Evolutionary conservation across 495 filamentous ascomycete genomes (phyloP), one percentile per base, ranked within the genome.

Genomic region (Annulohypoxylon bovei): DNA sequence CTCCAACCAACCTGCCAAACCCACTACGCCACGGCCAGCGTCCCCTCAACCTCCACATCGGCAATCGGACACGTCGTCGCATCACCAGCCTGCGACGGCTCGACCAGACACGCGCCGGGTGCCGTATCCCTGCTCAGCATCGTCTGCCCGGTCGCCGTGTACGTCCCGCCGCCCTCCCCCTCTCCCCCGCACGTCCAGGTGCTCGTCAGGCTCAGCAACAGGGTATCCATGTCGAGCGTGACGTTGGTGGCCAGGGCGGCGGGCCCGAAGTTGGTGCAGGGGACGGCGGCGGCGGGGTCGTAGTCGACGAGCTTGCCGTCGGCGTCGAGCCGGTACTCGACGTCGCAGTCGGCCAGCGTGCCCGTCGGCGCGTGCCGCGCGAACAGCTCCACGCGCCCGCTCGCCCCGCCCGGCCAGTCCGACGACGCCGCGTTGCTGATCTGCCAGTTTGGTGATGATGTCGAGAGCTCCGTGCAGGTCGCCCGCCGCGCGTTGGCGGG

Each of bases 311-410:
- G 33, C 6, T 42, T 12, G 12, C 70, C 70, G 11, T 58, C 50
- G 0, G 60, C 18, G 62, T 33, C 58, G 3, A 73, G 49, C 4
- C 40, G 33, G 66, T 73, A 73, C n/a, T 66, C 47, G 23, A 73
- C 70, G 66, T 70, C 66, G 57, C 70, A 73, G 22, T 52, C 62
- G 1, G 57, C 20, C 35, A 49, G 18, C 1, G 37, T 35, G 8
- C 23, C n/a, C 27, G 70, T 73, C 6, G 70, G 66, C 6, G 53
- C 11, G 57, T 73, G 70, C 7, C 20, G 61, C 8, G 70, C 61
- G 50, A 69, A 73, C 11, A 73, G 49, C 62, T 73, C 60, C n/a
- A 73, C 70, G 3, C 70, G 70, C 0, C 70, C 70, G 16, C 62
- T 35, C 0, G 28, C 50, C 0, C 65, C 65, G 3, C 70, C 70